Conservation (phyloP, 163 green algal species). For the Coccomyxa subellipsoidea region DNA sequence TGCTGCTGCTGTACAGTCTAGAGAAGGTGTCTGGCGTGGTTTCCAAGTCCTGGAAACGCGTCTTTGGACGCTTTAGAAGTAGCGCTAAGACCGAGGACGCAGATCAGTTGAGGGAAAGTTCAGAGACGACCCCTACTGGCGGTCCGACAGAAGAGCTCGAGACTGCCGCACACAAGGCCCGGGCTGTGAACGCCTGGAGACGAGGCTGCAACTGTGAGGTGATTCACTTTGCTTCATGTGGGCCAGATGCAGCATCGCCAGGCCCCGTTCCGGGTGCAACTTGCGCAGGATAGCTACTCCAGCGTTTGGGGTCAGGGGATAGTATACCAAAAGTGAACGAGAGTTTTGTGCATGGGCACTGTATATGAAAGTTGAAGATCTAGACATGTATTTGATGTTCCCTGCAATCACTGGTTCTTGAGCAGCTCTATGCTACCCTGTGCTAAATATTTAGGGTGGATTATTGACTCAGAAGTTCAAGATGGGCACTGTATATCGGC, state of each 20-base stretch:
- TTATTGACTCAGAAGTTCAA: too few relatives aligned
- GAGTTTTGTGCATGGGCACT: too few relatives aligned
- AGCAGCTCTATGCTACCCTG: too few relatives aligned
- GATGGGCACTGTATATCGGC: too few relatives aligned
- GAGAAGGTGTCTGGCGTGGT: slow-evolving; percentile 21
- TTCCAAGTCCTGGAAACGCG: slow-evolving; percentile 14
- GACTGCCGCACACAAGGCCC: neutral
- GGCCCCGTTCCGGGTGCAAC: neutral
- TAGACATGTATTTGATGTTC: neutral
- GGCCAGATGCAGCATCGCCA: neutral
- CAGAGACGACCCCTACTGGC: neutral
- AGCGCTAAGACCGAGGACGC: neutral
- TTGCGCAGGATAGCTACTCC: neutral
- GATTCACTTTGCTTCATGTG: neutral
- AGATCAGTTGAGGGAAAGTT: neutral
- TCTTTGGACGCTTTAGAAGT: neutral
- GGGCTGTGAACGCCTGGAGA: neutral
- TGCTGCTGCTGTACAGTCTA: slow-evolving; percentile 22
- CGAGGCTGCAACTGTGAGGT: slow-evolving; percentile 14
- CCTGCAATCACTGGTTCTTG: too few relatives aligned
- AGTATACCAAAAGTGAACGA: neutral
- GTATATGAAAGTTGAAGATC: neutral
- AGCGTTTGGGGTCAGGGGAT: neutral
- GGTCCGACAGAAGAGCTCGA: neutral
- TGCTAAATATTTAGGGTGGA: too few relatives aligned